Evolutionary conservation across 148 eudicot species (phyloP), one percentile per base, ranked within the genome.

Genomic region (Camellia lanceoleosa): DNA sequence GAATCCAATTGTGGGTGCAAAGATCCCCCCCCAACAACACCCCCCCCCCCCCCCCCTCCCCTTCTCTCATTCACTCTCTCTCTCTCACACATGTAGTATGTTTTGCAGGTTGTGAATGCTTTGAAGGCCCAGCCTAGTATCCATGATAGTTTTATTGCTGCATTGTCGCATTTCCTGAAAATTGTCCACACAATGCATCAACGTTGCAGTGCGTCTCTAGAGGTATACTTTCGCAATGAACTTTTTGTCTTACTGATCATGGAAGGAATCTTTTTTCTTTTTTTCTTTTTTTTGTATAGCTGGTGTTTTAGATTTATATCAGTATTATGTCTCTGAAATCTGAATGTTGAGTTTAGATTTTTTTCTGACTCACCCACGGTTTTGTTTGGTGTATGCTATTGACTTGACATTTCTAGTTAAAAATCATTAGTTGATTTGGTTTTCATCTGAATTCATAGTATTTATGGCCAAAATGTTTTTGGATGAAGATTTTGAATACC

Each of bases 181-280:
- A 88, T 95, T 85, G 92, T 88, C 62, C 91, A 87, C 78, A 95
- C 99, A 68, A 95, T 95, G 97, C 78, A 89, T 85, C 86, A 92
- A 81, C 89, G 97, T 16, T 95, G 99, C 89, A 87, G 80, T 82
- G 88, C 97, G 79, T 90, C 93, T 67, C 84, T 95, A 72, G 97
- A 95, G 99, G 99, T 93, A 82, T 51, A 51, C 52, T 60, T 80
- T 43, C 43, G 59, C 19, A 14, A 60, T 58, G 19, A 73, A 55
- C n/a, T 74, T 23, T 3, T 13, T 2, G 47, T 8, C 30, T 20
- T 43, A n/a, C 8, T 58, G 44, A 54, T 47, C 20, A 59, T 56
- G 51, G 54, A 56, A 68, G 46, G 18, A 15, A 30, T 30, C 38
- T 30, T 30, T 30, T 30, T n/a, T n/a, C n/a, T n/a, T n/a, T n/a